Percentiles rank a stretch among this genome's conserved stretches.
phyloP scores from a whole-genome alignment of 1,284 basidiomycete genomes.

The Fomitopsis betulina region DNA sequence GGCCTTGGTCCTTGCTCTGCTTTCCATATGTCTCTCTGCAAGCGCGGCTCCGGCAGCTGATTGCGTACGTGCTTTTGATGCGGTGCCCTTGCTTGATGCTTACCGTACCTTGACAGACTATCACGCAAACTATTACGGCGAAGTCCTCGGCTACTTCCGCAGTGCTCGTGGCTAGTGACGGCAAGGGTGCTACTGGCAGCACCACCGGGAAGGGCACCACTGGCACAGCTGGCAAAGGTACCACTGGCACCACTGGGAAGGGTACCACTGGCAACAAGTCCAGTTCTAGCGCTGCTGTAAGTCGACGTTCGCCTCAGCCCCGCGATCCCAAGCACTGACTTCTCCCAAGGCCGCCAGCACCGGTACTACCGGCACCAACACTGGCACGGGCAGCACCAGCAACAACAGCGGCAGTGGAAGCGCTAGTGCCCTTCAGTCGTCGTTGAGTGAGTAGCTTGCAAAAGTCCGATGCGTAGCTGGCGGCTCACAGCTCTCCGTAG shows the following conservation, averaged over 20 bases:
- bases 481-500: constrained; percentile 22
- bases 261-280: not conserved
- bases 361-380: not conserved
- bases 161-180: not conserved
- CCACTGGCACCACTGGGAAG: not conserved
- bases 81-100: not conserved
- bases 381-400: constrained; percentile 4
- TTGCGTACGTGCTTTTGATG: constrained; percentile 1
- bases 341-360: not conserved
- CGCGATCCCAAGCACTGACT: too few relatives aligned
- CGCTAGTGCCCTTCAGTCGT: constrained; percentile 19
- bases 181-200: constrained; percentile 2
- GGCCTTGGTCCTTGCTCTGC: constrained; percentile 25
- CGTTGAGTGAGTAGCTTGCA: constrained; percentile 20
- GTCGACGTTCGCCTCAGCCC: too few relatives aligned
- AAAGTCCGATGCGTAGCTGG: constrained; percentile 15
- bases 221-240: too few relatives aligned
- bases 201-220: not conserved
- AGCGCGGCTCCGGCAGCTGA: constrained; percentile 13
- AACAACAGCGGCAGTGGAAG: constrained; percentile 13
- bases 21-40: constrained; percentile 21
- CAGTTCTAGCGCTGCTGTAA: too few relatives aligned
- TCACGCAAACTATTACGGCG: not conserved
- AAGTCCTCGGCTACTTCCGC: not conserved
- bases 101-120: not conserved